A percentile compares a stretch with the other conserved stretches of the same genome.
phyloP scores from a whole-genome alignment of 139 green algal species.

The Chlamydomonas sphaeroides region DNA sequence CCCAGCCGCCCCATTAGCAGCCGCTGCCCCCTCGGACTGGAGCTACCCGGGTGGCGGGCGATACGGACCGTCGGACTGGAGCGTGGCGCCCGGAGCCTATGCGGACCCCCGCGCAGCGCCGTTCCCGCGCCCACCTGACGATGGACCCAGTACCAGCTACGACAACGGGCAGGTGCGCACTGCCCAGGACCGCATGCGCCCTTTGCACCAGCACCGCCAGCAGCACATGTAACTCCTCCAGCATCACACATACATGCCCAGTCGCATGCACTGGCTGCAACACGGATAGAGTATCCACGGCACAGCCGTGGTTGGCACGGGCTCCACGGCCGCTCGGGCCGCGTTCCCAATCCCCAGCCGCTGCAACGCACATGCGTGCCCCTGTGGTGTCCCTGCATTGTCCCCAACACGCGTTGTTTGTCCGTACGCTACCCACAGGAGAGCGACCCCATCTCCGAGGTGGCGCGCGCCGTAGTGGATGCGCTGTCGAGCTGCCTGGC shows the following conservation, averaged over 20 bases:
- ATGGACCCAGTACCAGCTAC: conserved; percentile 23
- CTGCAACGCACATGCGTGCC: background rate
- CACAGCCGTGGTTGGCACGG: too few species aligned
- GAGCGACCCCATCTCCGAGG: conserved; percentile 8
- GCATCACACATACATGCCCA: too few species aligned
- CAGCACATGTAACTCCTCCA: too few species aligned
- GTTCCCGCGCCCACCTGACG: background rate
- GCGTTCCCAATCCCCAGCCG: too few species aligned
- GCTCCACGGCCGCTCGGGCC: too few species aligned
- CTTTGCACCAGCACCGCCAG: background rate
- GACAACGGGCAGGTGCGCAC: background rate
- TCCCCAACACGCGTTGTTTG: background rate
- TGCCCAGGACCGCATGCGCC: background rate
- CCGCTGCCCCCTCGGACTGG: background rate
- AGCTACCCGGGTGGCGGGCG: background rate
- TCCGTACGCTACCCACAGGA: too few species aligned
- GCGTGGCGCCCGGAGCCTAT: background rate
- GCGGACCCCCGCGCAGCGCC: conserved; percentile 5
- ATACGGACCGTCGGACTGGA: background rate
- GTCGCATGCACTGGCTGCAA: too few species aligned
- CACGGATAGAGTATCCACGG: background rate
- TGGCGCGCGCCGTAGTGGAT: conserved; percentile 1
- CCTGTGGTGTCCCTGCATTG: background rate
- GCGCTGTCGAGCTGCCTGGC: background rate
- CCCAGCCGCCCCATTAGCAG: too few species aligned